Percentiles rank a stretch among this genome's conserved stretches.
phyloP scores from a whole-genome alignment of 768 basidiomycete genomes.

The Dendrothele bispora region DNA sequence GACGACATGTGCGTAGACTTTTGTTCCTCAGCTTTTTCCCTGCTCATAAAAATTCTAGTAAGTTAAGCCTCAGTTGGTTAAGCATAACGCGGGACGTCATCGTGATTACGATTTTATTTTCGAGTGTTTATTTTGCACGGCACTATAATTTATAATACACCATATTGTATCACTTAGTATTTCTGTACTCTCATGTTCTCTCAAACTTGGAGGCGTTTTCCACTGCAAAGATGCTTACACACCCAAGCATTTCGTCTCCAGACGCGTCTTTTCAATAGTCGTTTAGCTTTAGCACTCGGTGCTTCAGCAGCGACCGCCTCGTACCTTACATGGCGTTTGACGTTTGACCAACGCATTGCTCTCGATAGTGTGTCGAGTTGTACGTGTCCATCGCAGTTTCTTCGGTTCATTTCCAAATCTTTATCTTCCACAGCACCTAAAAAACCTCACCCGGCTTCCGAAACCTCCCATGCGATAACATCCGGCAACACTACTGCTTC shows the following conservation, averaged over 20 bases:
- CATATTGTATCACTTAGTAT: too few relatives aligned
- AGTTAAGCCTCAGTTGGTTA: too few relatives aligned
- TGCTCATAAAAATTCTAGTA: too few relatives aligned
- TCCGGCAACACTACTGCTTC: background rate
- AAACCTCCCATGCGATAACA: constrained; percentile 5
- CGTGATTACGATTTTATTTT: too few relatives aligned
- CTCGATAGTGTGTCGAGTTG: constrained; percentile 41
- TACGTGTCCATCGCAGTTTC: constrained; percentile 13
- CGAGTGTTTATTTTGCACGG: too few relatives aligned
- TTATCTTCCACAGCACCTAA: background rate
- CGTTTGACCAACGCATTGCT: constrained; percentile 42
- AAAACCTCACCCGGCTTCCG: background rate
- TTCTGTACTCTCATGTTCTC: constrained; percentile 9
- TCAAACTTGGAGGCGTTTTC: background rate
- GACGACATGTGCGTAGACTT: constrained; percentile 17
- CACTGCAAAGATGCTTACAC: constrained; percentile 5
- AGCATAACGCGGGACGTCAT: too few relatives aligned
- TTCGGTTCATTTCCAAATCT: background rate
- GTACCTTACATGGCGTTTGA: constrained; percentile 50
- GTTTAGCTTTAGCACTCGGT: constrained; percentile 37
- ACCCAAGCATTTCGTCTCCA: background rate
- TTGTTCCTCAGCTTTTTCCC: too few relatives aligned
- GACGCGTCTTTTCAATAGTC: constrained; percentile 3
- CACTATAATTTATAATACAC: too few relatives aligned
- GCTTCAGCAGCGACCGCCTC: constrained; percentile 44